Evolutionary conservation across 768 basidiomycete genomes (phyloP).

Genomic region (Macrolepiota dolichaula): DNA sequence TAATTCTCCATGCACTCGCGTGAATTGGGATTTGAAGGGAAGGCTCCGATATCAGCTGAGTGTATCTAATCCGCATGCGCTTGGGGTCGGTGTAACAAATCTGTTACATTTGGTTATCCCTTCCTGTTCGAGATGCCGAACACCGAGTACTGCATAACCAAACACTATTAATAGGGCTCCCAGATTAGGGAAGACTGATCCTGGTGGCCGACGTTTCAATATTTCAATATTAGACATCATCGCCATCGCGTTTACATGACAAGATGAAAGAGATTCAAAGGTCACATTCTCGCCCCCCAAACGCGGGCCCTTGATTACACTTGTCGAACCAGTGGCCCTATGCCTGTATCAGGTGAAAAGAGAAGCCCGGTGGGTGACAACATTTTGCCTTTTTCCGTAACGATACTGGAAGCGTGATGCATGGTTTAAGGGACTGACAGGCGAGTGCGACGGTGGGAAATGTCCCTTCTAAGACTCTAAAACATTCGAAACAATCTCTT

Average conservation of each 20-base stretch:
- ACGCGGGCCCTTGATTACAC: background rate
- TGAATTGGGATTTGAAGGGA: background rate
- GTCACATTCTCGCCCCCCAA: background rate
- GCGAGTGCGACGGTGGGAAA: background rate
- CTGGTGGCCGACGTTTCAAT: background rate
- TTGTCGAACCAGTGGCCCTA: background rate
- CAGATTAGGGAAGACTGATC: background rate
- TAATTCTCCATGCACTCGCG: background rate
- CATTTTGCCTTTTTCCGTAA: background rate
- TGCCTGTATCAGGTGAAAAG: background rate
- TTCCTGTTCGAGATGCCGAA: background rate
- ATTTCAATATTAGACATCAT: background rate
- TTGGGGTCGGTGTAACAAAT: background rate
- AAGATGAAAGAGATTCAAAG: background rate
- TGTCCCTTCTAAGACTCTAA: background rate
- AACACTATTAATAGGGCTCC: background rate
- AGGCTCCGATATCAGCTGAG: background rate
- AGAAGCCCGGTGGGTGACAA: background rate
- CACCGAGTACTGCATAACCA: slow-evolving; percentile 1
- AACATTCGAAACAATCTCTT: background rate
- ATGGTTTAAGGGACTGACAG: background rate
- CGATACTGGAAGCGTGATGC: background rate
- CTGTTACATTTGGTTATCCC: background rate
- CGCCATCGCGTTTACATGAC: background rate
- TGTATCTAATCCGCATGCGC: background rate